Evolutionary conservation across 2,329 filamentous ascomycete species (phyloP).

Genomic region (Lomentospora prolificans): DNA sequence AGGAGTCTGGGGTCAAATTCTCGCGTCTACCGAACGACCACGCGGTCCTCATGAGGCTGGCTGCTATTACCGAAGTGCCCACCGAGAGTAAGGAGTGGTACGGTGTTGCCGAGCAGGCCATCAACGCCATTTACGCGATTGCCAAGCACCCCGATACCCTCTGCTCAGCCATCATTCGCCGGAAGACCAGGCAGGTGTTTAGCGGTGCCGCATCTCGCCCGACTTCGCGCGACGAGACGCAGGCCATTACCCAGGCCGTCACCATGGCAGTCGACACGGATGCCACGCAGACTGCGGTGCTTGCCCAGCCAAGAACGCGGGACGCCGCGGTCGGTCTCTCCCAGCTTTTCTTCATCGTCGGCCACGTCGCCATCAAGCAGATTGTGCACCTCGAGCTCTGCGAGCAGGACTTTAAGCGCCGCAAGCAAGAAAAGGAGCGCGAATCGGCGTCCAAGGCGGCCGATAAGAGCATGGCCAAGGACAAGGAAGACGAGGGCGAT

Average conservation of each 20-base stretch:
- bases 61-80: slow-evolving; percentile 73
- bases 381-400: slow-evolving; percentile 98
- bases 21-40: slow-evolving; percentile 86
- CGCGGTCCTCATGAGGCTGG: slow-evolving; percentile 70
- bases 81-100: slow-evolving; percentile 94
- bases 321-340: slow-evolving; percentile 70
- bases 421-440: slow-evolving; percentile 85
- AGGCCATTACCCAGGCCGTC: slow-evolving; percentile 22
- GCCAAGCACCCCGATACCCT: slow-evolving; percentile 90
- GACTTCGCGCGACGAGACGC: slow-evolving; percentile 34
- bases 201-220: slow-evolving; percentile 34
- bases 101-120: slow-evolving; percentile 89
- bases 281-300: slow-evolving; percentile 16
- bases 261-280: slow-evolving; percentile 13
- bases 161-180: slow-evolving; percentile 80
- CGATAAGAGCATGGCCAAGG: slow-evolving; percentile 33
- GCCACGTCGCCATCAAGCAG: slow-evolving; percentile 95
- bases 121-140: slow-evolving; percentile 87
- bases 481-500: slow-evolving; percentile 61
- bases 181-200: slow-evolving; percentile 79
- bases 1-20: slow-evolving; percentile 58
- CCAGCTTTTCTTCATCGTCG: slow-evolving; percentile 88
- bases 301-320: slow-evolving; percentile 36
- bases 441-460: slow-evolving; percentile 34
- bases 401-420: slow-evolving; percentile 93